Base-by-base conservation (phyloP, 306 rosid species). In the Prunus kanzakura region DNA sequence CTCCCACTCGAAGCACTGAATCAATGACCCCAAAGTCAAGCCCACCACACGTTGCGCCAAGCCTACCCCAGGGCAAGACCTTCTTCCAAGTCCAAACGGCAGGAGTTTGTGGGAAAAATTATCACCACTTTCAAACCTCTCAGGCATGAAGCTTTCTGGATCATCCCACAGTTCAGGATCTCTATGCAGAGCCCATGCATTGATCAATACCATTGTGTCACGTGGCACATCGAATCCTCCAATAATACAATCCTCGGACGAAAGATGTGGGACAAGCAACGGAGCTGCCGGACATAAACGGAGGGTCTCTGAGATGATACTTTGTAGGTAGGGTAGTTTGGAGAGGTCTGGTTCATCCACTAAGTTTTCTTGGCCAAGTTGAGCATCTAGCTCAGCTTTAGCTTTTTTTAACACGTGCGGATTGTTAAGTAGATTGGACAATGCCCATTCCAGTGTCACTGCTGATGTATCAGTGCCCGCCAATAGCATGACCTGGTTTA, bases 1-100 rank as follows among this genome's bases (percentile, higher is more conserved):
- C 50, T 82, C 81, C 88, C 88, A 85, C 27, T 85, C 88, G 11
- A 77, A 82, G 51, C 86, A 78, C 19, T 82, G 88, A 61, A 85
- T 82, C 58, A 82, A 27, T 0, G 86, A 77, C 13, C 75, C 88
- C 62, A 85, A 65, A 52, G 83, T 47, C 23, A 85, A 73, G n/a
- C 87, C 84, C 51, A 84, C 27, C 8, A 79, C 77, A 13, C 87
- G 79, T 12, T 80, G 84, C 2, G 84, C 87, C 46, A 84, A 27
- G 18, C 79, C 82, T 0, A 52, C 61, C 0, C 87, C 87, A 0
- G 87, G 87, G 41, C 87, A 84, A 22, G 87, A 56, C 69, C 87
- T 47, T 5, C 87, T 75, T 35, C 87, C 88, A 0, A 72, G 8
- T 11, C 86, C 86, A 38, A 82, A 85, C 2, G 88, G 71, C 30